Base-by-base conservation (phyloP, 371 early-diverging fungal species). In the Batrachochytrium dendrobatidis region DNA sequence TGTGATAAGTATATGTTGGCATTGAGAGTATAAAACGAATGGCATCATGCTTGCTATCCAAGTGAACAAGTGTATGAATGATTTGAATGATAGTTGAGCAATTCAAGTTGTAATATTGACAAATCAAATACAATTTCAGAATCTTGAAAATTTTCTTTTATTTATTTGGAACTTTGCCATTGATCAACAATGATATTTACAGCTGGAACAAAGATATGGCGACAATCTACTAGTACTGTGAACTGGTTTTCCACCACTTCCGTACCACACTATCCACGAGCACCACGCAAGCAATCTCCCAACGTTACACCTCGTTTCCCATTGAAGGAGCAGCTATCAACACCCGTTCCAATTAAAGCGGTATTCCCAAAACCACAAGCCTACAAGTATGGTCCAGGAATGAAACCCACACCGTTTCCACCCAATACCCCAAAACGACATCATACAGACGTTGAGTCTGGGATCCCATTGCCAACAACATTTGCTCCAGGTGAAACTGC, bases 381-480 rank as follows among this genome's bases (percentile, higher is more conserved):
- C 2, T 58, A 39, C 33, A 29, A 29, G n/a, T 18, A 33, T 26
- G 56, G 29, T 0, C n/a, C 45, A 12, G n/a, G n/a, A n/a, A n/a
- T n/a, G n/a, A n/a, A n/a, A n/a, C n/a, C 31, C 59, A 26, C 29
- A 26, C 55, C 28, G 35, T 25, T 34, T n/a, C 17, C 39, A 12
- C 60, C 64, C 20, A 17, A 45, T 10, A 20, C 15, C 7, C 58
- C 63, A 20, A 65, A 67, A 34, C 58, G 65, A 20, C 60, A 63
- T 45, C 53, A 70, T 33, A 58, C 64, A 43, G 59, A 70, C 56
- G 59, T 62, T n/a, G 64, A 70, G 31, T 66, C 70, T 30, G 70
- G 70, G 44, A 25, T 68, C 26, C 73, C 70, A 17, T 67, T 73
- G 20, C 70, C 70, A 0, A 73, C 70, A 6, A 73, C 71, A 20